Evolutionary conservation across 805 yeast genomes (phyloP), one percentile per base, ranked within the genome.

Genomic region (Yamadazyma kitorensis): DNA sequence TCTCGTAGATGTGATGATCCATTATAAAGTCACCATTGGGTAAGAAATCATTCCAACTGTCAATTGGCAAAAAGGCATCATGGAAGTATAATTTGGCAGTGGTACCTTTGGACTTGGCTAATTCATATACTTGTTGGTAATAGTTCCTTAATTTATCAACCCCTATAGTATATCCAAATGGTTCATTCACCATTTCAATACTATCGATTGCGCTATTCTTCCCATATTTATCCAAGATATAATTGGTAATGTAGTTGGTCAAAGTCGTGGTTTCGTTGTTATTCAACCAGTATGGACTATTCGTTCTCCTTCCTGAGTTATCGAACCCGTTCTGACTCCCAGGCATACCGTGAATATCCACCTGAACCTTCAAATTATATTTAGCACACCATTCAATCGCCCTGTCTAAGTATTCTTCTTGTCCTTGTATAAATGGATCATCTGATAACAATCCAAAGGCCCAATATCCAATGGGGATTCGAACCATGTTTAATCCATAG

Each of bases 281-380:
- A 19, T 45, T 31, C 19, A 48, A 27, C 51, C 53, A 48, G 12
- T 24, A 14, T 6, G 50, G 49, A 12, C 23, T 10, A 4, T 17
- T 26, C 11, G 47, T 76, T 45, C 86, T 64, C 24, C 70, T 55
- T 2, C 94, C 94, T 9, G 86, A 78, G 48, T 85, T 86, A 51
- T 84, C 91, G 63, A 85, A 85, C n/a, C 94, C 94, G 54, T 86
- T 85, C 51, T 85, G 94, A 2, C 89, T 80, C 1, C 93, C 94
- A 6, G 94, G 93, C 19, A 74, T 79, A 10, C 91, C 87, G 49
- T 86, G 94, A 33, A 86, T 57, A 50, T 85, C 94, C 32, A 86
- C 58, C 79, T 84, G 80, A 4, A 80, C 82, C 37, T 82, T 72
- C 38, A 86, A 58, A 6, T 68, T 78, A 48, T 79, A 57, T 25